A percentile compares a stretch with the other conserved stretches of the same genome.
phyloP scores from a whole-genome alignment of 495 filamentous ascomycete species.

The Lineolata rhizophorae region DNA sequence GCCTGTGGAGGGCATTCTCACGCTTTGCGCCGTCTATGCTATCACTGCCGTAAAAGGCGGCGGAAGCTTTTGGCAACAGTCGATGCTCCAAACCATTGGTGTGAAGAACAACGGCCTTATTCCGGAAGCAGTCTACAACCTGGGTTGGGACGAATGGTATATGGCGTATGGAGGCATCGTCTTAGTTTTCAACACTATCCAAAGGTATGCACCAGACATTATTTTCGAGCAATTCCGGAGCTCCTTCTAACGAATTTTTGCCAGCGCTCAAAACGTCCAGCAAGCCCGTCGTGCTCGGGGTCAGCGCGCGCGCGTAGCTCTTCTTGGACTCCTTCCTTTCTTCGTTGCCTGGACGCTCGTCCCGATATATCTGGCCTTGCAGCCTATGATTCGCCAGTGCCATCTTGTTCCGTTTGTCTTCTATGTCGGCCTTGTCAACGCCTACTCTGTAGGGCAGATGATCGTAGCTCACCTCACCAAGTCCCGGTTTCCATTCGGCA shows the following conservation, averaged over 20 bases:
- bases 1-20: conserved; percentile 84
- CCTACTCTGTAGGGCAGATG: conserved; percentile 84
- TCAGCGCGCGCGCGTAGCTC: conserved; percentile 43
- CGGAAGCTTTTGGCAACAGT: conserved; percentile 78
- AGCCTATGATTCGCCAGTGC: conserved; percentile 57
- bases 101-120: conserved; percentile 40
- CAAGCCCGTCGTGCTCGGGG: conserved; percentile 48
- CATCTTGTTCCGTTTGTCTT: conserved; percentile 75
- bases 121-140: conserved; percentile 43
- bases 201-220: conserved; percentile 26
- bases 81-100: conserved; percentile 51
- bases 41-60: conserved; percentile 68
- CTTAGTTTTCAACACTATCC: conserved; percentile 60
- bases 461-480: conserved; percentile 83
- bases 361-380: conserved; percentile 55
- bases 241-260: neutral
- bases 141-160: conserved; percentile 80
- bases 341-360: conserved; percentile 52
- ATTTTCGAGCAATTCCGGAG: no score
- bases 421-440: conserved; percentile 72
- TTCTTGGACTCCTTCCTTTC: conserved; percentile 66
- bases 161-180: conserved; percentile 75
- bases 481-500: conserved; percentile 67
- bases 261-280: conserved; percentile 66
- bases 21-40: conserved; percentile 62